Base-by-base conservation (phyloP, 2,329 filamentous ascomycete genomes). In the Cytospora schulzeri region DNA sequence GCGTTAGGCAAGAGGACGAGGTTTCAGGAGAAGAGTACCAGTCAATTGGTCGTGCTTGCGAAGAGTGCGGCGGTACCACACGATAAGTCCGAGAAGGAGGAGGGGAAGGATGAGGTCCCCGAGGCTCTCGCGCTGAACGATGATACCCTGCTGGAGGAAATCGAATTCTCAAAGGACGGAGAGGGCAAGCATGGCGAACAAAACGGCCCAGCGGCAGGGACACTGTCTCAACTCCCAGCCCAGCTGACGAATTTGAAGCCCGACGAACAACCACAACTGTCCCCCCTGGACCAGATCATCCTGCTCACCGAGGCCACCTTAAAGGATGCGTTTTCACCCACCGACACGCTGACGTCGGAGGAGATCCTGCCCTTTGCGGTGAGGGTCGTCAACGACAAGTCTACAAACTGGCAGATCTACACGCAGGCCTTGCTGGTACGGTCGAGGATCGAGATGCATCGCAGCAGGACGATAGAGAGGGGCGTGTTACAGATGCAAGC, bases 401-500 rank as follows among this genome's bases (percentile, higher is more conserved):
- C 91, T 54, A 94, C 92, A 0, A 99, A 98, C 76, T 99, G 95
- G 95, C 95, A 98, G 75, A 89, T 97, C 38, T 98, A 98, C 74
- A 97, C 95, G 0, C 93, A 98, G 73, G 95, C 93, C 0, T 81
- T 99, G 11, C 82, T 99, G 0, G 91, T 98, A 1, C 86, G 95
- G 53, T 96, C 92, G 66, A 85, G 95, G 19, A 94, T 98, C 62
- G 95, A 99, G 76, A 84, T 93, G 0, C 93, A 96, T 76, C 86
- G 88, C 60, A 92, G 93, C 60, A 85, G 94, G 62, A 99, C 95
- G 0, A 84, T 96, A 45, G 95, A 99, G 77, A 84, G 95, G 66
- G 92, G 92, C 54, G 87, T 99, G 0, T 80, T 99, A 24, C 95
- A 99, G 77, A 85, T 99, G 69, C 95, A 99, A 76, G 93, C 93